Evolutionary conservation across 192 early-diverging fungal genomes (phyloP), one percentile per base, ranked within the genome.

Genomic region (Umbelopsis sp.): DNA sequence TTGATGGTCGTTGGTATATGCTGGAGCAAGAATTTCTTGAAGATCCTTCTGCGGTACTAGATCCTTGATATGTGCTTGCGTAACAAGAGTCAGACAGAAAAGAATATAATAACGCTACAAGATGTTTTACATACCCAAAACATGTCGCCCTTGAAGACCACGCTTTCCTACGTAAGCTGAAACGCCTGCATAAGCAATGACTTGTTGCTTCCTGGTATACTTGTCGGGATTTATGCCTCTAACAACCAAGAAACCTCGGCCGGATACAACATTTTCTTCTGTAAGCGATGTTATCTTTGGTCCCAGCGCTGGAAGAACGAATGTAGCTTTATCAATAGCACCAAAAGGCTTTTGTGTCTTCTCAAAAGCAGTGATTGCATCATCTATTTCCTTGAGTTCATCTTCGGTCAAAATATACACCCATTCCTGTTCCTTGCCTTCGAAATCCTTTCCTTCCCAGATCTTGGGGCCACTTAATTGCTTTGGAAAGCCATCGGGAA

Each of bases 1-100:
- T 46, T 74, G 73, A 35, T 74, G 73, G 10, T 74, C 73, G 20
- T 74, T 74, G 7, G 73, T 74, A 64, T 69, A 74, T 3, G 73
- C 67, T 22, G 73, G 73, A 25, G 73, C 73, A 49, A 74, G 22
- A 33, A 74, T 74, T 41, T 69, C 68, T 35, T 69, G 30, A 20
- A 74, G 20, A 49, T 66, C 67, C 18, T 46, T 67, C 25, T 74
- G 45, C 5, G 67, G 66, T 48, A 69, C 73, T 11, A 74, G 25
- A 64, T 74, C 73, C 15, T 67, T 74, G 37, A 74, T 74, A 69
- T 74, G 73, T 23, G 53, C 73, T 74, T 20, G 25, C 5, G 16
- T 2, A 21, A 74, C 22, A 47, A 7, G 52, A 53, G 46, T 25
- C 41, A 18, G 10, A 67, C 13, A 30, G 2, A 4, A 16, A 8